Conservation (phyloP, 441 rosid species). For the Pelargonium citronellum region DNA sequence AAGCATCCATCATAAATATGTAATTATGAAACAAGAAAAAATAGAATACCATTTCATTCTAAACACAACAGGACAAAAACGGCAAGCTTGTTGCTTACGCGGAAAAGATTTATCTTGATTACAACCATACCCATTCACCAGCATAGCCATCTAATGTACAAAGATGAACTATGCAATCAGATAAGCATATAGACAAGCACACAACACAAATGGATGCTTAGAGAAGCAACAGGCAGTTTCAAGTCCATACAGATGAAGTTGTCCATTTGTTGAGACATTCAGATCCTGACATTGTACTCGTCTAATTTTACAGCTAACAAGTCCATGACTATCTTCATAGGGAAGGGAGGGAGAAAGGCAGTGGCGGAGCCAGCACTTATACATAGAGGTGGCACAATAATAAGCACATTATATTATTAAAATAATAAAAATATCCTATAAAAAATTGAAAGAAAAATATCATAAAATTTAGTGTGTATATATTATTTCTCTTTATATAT, state of each 20-base stretch:
- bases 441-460: too few relatives aligned
- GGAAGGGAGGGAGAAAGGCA: not conserved
- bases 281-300: not conserved
- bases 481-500: too few relatives aligned
- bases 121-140: conserved; percentile 1
- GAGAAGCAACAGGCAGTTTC: not conserved
- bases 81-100: not conserved
- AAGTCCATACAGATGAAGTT: not conserved
- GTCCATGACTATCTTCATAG: not conserved
- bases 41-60: not conserved
- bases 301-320: not conserved
- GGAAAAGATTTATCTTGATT: not conserved
- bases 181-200: not conserved
- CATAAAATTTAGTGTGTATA: too few relatives aligned
- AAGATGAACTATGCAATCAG: not conserved
- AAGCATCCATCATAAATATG: not conserved
- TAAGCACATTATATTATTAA: too few relatives aligned
- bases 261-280: not conserved
- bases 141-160: not conserved
- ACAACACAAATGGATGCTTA: not conserved
- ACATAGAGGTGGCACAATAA: too few relatives aligned
- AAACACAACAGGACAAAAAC: not conserved
- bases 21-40: not conserved
- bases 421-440: too few relatives aligned
- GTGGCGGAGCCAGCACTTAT: too few relatives aligned